These are phyloP conservation scores for Helicocarpus griseus DNA, from an alignment of 2,329 filamentous ascomycete genomes.

Conservation along the genomic window DNA sequence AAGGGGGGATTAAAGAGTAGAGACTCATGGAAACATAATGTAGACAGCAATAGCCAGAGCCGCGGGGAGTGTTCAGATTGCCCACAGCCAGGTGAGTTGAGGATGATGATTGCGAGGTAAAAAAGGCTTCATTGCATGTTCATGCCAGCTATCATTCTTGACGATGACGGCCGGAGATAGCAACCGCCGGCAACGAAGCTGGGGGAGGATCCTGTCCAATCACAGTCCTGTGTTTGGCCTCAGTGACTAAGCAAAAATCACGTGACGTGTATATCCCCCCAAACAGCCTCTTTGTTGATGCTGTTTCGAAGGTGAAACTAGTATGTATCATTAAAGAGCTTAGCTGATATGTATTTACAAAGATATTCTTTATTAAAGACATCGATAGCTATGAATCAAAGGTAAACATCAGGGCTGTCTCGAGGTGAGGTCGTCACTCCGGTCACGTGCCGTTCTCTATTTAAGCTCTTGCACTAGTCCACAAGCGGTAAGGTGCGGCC, in stretches of 20 bases:
- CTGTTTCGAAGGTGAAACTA: neutral
- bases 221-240: neutral
- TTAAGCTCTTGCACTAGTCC: too few species aligned
- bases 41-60: neutral
- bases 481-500: neutral
- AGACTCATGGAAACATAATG: slow-evolving; percentile 15
- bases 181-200: neutral
- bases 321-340: too few species aligned
- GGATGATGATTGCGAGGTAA: neutral
- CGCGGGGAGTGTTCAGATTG: neutral
- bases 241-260: neutral
- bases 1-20: slow-evolving; percentile 3
- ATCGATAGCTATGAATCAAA: neutral
- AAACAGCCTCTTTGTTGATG: too few species aligned
- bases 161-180: neutral
- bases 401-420: too few species aligned
- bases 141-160: slow-evolving; percentile 5
- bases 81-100: neutral
- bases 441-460: too few species aligned
- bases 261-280: neutral
- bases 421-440: too few species aligned
- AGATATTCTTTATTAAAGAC: too few species aligned
- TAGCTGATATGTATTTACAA: too few species aligned
- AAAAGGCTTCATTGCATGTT: neutral
- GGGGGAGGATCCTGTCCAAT: neutral